A percentile compares a stretch with the other conserved stretches of the same genome.
phyloP scores from a whole-genome alignment of 306 rosid genomes.

The Glycine tomentella region DNA sequence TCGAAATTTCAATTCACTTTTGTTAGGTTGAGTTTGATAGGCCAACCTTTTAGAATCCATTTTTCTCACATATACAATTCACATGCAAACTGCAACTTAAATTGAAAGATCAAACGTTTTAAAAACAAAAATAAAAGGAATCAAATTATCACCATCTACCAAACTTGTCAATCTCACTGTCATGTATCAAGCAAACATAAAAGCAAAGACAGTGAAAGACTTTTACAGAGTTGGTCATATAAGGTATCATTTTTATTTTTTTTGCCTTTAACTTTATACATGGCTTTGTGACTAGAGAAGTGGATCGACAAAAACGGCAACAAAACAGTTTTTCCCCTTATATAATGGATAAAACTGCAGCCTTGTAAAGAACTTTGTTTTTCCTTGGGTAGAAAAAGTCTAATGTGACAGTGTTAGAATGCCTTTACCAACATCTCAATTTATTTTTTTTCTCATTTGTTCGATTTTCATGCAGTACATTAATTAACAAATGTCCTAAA shows the following conservation, averaged over 20 bases:
- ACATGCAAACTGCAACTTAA: neutral
- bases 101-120: neutral
- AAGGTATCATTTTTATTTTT: neutral
- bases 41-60: neutral
- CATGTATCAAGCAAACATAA: conserved; percentile 33
- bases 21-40: neutral
- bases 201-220: conserved; percentile 33
- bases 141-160: neutral
- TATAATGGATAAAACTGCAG: conserved; percentile 39
- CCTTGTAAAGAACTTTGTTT: conserved; percentile 43
- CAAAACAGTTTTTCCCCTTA: conserved; percentile 44
- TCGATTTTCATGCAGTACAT: neutral
- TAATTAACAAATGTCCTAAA: conserved; percentile 17
- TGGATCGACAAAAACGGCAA: conserved; percentile 16
- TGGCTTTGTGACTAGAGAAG: conserved; percentile 9
- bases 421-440: conserved; percentile 7
- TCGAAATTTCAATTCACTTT: neutral
- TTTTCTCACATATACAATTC: neutral
- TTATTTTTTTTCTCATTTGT: neutral
- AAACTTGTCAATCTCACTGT: conserved; percentile 24
- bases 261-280: neutral
- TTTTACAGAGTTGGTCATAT: conserved; percentile 23
- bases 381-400: conserved; percentile 48
- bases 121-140: conserved; percentile 4
- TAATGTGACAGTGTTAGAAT: conserved; percentile 29